A percentile compares a stretch with the other conserved stretches of the same genome.
Conservation (phyloP, 768 basidiomycete species). For the Mycena kentingensis region DNA sequence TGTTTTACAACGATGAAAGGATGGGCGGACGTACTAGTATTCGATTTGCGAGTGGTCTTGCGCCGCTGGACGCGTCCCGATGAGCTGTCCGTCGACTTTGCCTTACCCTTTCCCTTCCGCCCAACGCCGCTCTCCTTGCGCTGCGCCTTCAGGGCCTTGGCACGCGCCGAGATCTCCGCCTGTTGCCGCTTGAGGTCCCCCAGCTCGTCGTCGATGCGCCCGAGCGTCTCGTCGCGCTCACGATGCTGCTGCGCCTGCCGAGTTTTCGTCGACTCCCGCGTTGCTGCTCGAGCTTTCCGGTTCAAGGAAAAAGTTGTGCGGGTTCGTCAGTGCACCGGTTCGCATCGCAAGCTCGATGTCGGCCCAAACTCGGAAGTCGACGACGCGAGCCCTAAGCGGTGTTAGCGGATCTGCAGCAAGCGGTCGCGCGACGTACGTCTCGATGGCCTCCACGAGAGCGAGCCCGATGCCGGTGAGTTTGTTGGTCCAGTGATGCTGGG, state of each 20-base stretch:
- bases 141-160: background rate
- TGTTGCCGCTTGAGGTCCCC: background rate
- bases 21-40: too few relatives aligned
- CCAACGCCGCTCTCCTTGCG: too few relatives aligned
- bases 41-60: too few relatives aligned
- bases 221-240: background rate
- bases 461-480: slow-evolving; percentile 19
- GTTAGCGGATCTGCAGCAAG: background rate
- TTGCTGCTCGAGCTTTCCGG: background rate
- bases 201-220: background rate
- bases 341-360: background rate
- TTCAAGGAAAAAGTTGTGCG: background rate
- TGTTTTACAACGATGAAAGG: too few relatives aligned
- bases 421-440: background rate
- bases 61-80: too few relatives aligned
- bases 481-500: slow-evolving; percentile 26
- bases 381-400: background rate
- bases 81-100: too few relatives aligned
- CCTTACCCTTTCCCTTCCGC: too few relatives aligned
- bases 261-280: background rate
- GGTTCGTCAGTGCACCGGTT: background rate
- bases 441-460: slow-evolving; percentile 22
- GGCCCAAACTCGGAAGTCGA: background rate
- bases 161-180: background rate
- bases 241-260: background rate